Conservation (phyloP, 176 grass and related monocot species). For the Chloris gayana region DNA sequence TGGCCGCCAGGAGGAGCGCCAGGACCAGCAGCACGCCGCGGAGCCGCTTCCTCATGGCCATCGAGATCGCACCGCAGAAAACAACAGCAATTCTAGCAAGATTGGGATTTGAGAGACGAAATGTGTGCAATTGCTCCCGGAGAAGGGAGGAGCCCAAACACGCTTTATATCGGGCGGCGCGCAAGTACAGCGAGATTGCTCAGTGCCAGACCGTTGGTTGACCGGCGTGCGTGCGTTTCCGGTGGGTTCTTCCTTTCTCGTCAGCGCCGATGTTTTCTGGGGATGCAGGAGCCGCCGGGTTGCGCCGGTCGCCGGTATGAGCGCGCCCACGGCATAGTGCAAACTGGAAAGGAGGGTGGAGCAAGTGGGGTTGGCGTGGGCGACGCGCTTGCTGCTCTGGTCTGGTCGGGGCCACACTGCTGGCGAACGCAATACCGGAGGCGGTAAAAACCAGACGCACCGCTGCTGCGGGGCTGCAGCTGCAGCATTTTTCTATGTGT, state of each 20-base stretch:
- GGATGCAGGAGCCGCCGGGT: not conserved
- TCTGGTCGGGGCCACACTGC: not conserved
- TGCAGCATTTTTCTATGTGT: not conserved
- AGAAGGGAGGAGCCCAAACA: no score
- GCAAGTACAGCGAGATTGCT: no score
- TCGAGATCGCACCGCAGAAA: not conserved
- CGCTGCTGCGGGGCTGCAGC: not conserved
- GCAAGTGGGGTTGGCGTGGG: no score
- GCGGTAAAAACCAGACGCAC: not conserved
- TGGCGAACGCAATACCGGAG: not conserved
- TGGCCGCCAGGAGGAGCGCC: conserved; percentile 29
- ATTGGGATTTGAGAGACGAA: no score
- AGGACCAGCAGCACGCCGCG: conserved; percentile 40
- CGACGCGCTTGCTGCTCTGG: not conserved
- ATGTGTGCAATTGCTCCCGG: no score
- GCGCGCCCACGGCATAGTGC: not conserved
- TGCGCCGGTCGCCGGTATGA: not conserved
- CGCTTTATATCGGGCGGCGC: no score
- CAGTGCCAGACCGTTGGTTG: not conserved
- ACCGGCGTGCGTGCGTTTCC: not conserved
- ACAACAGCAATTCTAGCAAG: not conserved
- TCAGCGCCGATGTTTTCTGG: not conserved
- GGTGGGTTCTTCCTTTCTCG: not conserved
- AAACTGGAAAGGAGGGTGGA: not conserved
- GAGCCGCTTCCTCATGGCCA: conserved; percentile 19